phyloP scores from a whole-genome alignment of 306 rosid species.

The Cucurbita ficifolia region DNA sequence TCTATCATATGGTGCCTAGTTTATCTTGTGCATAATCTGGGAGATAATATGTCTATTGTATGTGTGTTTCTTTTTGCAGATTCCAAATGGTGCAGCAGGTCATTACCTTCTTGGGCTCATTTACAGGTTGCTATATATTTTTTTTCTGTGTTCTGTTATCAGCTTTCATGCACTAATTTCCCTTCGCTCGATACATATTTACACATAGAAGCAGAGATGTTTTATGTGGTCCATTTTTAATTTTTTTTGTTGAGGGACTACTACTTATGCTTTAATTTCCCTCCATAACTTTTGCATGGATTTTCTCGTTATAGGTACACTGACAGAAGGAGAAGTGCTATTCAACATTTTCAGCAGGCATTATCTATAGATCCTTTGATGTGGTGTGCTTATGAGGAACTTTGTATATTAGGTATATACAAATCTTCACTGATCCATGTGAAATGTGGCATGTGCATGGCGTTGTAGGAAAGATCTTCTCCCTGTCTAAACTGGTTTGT shows the following conservation, averaged over 20 bases:
- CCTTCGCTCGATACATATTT: background rate
- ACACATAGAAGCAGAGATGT: background rate
- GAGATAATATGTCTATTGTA: conserved; percentile 12
- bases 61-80: conserved; percentile 30
- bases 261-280: background rate
- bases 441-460: no score
- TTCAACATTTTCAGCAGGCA: conserved; percentile 43
- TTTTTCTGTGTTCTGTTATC: conserved; percentile 3
- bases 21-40: background rate
- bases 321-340: conserved; percentile 44
- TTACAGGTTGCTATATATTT: conserved; percentile 51
- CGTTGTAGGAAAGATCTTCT: background rate
- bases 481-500: background rate
- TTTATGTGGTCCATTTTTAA: background rate
- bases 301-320: conserved; percentile 32
- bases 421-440: background rate
- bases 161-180: background rate
- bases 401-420: conserved; percentile 76
- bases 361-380: conserved; percentile 32
- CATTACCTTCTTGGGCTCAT: conserved; percentile 86
- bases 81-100: conserved; percentile 98
- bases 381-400: conserved; percentile 91
- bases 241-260: background rate
- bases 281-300: background rate
- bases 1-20: background rate